phyloP scores from a whole-genome alignment of 1,284 basidiomycete species.

The Leccinum fallax region DNA sequence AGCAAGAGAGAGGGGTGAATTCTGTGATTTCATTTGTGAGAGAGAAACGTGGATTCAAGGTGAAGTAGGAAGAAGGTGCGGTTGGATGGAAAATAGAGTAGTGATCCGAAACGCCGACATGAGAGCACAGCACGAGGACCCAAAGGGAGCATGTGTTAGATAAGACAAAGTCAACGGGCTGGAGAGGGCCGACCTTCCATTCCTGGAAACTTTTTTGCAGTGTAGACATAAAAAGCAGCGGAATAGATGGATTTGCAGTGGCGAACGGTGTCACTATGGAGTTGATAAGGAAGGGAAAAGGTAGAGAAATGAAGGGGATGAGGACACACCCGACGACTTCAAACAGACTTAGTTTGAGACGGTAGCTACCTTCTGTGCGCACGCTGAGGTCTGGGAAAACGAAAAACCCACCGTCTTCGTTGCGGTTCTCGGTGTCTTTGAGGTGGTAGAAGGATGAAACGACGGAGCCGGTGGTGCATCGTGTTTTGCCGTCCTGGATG shows the following conservation, averaged over 20 bases:
- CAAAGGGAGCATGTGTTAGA: slow-evolving; percentile 16
- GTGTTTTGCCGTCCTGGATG: slow-evolving; percentile 78
- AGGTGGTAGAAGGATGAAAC: slow-evolving; percentile 95
- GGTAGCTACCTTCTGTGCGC: slow-evolving; percentile 83
- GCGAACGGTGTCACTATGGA: slow-evolving; percentile 71
- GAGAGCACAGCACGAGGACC: slow-evolving; percentile 15
- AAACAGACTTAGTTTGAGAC: slow-evolving; percentile 83
- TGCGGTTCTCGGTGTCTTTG: slow-evolving; percentile 85
- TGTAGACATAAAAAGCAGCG: slow-evolving; percentile 87
- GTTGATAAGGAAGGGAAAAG: slow-evolving; percentile 6
- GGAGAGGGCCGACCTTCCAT: slow-evolving; percentile 72
- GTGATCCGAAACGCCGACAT: slow-evolving; percentile 25
- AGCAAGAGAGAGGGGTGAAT: slow-evolving; percentile 85
- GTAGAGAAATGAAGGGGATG: not conserved
- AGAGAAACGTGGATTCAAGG: slow-evolving; percentile 2
- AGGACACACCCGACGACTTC: slow-evolving; percentile 85
- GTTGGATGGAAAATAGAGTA: slow-evolving; percentile 16
- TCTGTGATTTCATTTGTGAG: slow-evolving; percentile 46
- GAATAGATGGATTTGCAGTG: slow-evolving; percentile 91
- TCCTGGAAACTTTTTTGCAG: slow-evolving; percentile 91
- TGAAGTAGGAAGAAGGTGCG: slow-evolving; percentile 1
- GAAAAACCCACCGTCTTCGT: slow-evolving; percentile 88
- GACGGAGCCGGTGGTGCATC: slow-evolving; percentile 86
- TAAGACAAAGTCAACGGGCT: slow-evolving; percentile 17
- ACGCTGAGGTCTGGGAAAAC: slow-evolving; percentile 89